Percentiles rank a stretch among this genome's conserved stretches.
Evolutionary conservation across 352 stramenopile genomes (phyloP).

Genomic region (Pythium myriotylum): DNA sequence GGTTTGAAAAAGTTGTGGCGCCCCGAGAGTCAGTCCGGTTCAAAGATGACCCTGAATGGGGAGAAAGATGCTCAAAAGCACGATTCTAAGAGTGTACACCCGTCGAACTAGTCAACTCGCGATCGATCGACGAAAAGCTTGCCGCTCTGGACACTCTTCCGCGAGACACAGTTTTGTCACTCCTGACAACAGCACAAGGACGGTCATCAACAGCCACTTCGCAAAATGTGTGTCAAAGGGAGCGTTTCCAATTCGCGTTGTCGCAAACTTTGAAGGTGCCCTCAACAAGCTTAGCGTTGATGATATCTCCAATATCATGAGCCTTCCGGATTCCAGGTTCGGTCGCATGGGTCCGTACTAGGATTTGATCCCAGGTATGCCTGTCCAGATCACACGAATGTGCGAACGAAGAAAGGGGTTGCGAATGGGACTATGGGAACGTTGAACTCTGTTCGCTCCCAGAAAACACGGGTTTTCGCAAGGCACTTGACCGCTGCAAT

Average conservation of each 20-base stretch:
- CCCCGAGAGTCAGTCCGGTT: no score
- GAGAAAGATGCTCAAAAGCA: no score
- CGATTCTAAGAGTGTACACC: no score
- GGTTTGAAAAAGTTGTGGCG: no score
- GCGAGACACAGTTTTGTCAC: slow-evolving; percentile 6
- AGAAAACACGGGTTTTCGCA: no score
- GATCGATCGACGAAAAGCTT: no score
- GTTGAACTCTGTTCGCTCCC: no score
- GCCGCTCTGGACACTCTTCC: no score
- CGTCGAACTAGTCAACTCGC: no score
- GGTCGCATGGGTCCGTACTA: slow-evolving; percentile 16
- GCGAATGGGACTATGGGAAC: slow-evolving; percentile 14
- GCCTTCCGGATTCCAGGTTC: slow-evolving; percentile 14
- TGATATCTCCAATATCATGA: slow-evolving; percentile 11
- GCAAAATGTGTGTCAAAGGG: not conserved
- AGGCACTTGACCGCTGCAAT: no score
- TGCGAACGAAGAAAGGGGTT: slow-evolving; percentile 16
- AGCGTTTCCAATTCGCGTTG: not conserved
- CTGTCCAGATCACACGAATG: slow-evolving; percentile 23
- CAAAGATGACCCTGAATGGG: no score
- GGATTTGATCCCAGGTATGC: slow-evolving; percentile 15
- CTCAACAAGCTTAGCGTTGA: slow-evolving; percentile 5
- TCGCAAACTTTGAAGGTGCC: slow-evolving; percentile 17
- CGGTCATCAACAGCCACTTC: slow-evolving; percentile 5
- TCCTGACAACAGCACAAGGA: slow-evolving; percentile 8